Percentiles rank a stretch among this genome's conserved stretches.
These are phyloP conservation scores for Dictyostelium intermedium DNA, from an alignment of 78 protist genomes.

Conservation along the genomic window DNA sequence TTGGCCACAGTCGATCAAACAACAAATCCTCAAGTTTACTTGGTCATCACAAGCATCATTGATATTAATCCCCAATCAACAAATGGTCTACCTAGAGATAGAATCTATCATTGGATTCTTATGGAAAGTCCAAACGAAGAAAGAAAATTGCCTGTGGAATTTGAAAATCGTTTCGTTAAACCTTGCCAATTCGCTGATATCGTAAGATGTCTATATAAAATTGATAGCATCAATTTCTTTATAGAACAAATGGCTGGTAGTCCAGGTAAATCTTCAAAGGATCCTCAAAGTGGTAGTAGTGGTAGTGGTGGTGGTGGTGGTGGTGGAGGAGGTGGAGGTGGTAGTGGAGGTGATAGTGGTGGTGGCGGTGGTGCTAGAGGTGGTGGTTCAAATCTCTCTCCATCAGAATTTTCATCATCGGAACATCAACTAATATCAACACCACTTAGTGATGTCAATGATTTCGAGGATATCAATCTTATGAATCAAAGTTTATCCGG, in stretches of 20 bases:
- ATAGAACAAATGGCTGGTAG: conserved; percentile 6
- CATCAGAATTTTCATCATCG: background rate
- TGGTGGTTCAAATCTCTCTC: background rate
- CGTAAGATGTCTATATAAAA: conserved; percentile 5
- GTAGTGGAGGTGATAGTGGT: background rate
- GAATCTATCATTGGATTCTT: background rate
- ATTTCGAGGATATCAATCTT: background rate
- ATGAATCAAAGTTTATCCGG: background rate
- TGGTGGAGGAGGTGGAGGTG: background rate
- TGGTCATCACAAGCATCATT: background rate
- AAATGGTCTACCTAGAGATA: background rate
- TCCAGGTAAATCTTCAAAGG: background rate
- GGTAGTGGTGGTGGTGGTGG: background rate
- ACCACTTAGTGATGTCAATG: background rate
- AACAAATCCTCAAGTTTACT: background rate
- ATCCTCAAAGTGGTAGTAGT: too few relatives aligned
- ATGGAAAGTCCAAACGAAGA: conserved; percentile 13
- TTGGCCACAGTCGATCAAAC: background rate
- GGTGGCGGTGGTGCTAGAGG: background rate
- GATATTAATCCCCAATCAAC: background rate
- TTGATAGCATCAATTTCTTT: background rate
- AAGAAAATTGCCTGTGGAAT: background rate
- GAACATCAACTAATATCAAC: background rate
- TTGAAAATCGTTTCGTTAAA: conserved; percentile 15
- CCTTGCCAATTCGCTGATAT: conserved; percentile 56